Evolutionary conservation across 305 asterid species (phyloP), one percentile per base, ranked within the genome.

Genomic region (Plantago rigida): DNA sequence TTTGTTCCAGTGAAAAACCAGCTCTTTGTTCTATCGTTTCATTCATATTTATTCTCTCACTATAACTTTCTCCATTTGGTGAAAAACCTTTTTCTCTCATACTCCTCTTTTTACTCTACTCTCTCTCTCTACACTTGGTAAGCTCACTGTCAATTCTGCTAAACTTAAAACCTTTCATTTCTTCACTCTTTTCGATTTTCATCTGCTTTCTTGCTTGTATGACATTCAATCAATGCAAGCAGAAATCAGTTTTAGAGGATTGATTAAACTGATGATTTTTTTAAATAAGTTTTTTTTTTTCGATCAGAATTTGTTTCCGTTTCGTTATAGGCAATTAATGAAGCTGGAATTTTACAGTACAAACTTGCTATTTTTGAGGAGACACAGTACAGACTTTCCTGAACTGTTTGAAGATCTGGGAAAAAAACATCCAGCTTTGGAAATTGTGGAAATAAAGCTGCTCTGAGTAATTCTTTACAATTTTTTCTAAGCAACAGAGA

Each of bases 51-150:
- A n/a, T 0, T 17, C 19, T 17, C 19, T 17, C 19, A 17, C 19
- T 56, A 28, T 58, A 4, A 24, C 71, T 72, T 66, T 69, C 73
- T 66, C 48, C 67, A 67, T 69, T 69, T 54, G 67, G 78, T 59
- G 62, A 69, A 63, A 61, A 31, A 45, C 51, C 0, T 34, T 2
- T 59, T 29, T 63, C n/a, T 47, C 31, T 45, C 5, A 15, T 39
- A 19, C 13, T 13, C 46, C 65, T 64, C 65, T 4, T 14, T 61
- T n/a, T n/a, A n/a, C n/a, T n/a, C n/a, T 56, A 13, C 14, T 29
- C 46, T 51, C 51, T 6, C 2, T 47, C 10, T 24, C 39, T 15
- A 15, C 13, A 49, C 62, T 49, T 49, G 62, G 72, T 75, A 56
- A 69, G 77, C 63, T 56, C 57, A 39, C 52, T 50, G 22, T 65